A percentile compares a stretch with the other conserved stretches of the same genome.
These are phyloP conservation scores for Plasmodium falciparum DNA, from an alignment of 169 alveolate genomes.

Conservation along the genomic window DNA sequence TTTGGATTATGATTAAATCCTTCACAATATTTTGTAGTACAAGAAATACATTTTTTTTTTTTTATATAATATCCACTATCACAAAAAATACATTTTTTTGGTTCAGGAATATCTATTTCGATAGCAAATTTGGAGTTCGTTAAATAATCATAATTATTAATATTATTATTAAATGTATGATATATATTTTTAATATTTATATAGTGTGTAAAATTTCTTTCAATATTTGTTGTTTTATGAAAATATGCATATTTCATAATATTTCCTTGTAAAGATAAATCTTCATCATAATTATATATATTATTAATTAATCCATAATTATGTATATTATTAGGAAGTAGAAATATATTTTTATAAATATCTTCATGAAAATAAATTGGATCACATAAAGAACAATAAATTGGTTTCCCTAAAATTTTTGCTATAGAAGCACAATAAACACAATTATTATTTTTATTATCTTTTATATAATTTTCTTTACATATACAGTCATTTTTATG, in stretches of 20 bases:
- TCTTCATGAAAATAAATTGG: conserved; percentile 18
- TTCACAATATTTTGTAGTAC: conserved; percentile 80
- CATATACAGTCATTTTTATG: conserved; percentile 32
- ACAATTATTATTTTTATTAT: conserved; percentile 32
- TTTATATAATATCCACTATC: conserved; percentile 79
- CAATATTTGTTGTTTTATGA: conserved; percentile 3
- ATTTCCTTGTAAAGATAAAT: conserved; percentile 21
- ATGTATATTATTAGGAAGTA: conserved; percentile 10
- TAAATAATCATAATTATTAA: not conserved
- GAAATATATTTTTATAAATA: conserved; percentile 11
- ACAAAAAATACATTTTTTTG: conserved; percentile 79
- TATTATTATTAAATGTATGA: not conserved
- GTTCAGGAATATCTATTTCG: conserved; percentile 67
- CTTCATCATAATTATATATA: conserved; percentile 45
- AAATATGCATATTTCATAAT: conserved; percentile 41
- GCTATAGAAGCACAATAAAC: conserved; percentile 59
- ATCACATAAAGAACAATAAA: conserved; percentile 62
- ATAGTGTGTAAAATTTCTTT: conserved; percentile 1
- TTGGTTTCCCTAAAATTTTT: conserved; percentile 34
- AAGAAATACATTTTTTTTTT: conserved; percentile 77
- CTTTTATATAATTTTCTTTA: conserved; percentile 45
- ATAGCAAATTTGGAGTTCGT: conserved; percentile 69
- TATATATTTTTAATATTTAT: conserved; percentile 1
- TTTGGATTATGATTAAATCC: conserved; percentile 79
- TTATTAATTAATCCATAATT: conserved; percentile 60